Conservation (phyloP, 768 basidiomycete species). For the Boletus edulis region DNA sequence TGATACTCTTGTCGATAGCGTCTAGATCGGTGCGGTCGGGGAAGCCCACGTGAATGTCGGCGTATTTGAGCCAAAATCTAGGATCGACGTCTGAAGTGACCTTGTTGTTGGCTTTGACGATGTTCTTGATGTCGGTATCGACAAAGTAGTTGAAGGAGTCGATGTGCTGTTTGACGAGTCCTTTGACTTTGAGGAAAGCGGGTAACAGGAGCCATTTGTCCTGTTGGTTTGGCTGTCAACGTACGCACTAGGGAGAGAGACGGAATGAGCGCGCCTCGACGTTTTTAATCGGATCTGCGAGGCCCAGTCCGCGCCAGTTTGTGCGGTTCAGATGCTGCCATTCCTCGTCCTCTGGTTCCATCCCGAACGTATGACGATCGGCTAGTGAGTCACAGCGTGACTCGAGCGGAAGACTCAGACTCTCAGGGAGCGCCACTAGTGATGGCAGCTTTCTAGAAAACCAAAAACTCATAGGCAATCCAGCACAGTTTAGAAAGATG, state of each 20-base stretch:
- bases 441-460: too few species aligned
- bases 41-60: conserved; percentile 89
- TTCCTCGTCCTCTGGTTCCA: conserved; percentile 36
- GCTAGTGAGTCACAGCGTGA: neutral
- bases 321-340: conserved; percentile 58
- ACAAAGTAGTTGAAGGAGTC: conserved; percentile 99
- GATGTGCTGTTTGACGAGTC: conserved; percentile 98
- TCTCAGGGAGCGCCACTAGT: too few species aligned
- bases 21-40: conserved; percentile 87
- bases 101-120: conserved; percentile 90
- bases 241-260: neutral
- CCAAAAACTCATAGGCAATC: too few species aligned
- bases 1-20: conserved; percentile 76
- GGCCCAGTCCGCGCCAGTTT: conserved; percentile 73
- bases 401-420: neutral
- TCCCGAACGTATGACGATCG: neutral
- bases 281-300: conserved; percentile 88
- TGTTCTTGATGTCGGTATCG: conserved; percentile 95
- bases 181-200: conserved; percentile 96
- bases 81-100: conserved; percentile 97
- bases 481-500: too few species aligned
- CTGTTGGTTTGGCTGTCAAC: conserved; percentile 38
- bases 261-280: conserved; percentile 67
- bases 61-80: conserved; percentile 94
- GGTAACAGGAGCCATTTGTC: conserved; percentile 99